phyloP scores from a whole-genome alignment of 176 grass and related monocot genomes.

The Leersia perrieri region DNA sequence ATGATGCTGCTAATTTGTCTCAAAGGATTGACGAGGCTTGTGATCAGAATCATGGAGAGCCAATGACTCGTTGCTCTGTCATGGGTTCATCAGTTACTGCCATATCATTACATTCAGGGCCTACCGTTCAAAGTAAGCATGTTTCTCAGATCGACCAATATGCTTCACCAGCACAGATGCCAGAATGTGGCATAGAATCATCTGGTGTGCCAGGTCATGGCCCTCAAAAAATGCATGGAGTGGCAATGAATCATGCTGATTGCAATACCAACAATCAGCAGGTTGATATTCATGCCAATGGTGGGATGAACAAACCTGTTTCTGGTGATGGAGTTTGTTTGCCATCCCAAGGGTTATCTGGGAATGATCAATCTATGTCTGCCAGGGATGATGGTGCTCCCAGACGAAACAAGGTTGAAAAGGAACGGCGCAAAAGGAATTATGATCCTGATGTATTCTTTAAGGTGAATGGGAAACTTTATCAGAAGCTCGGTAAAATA shows the following conservation, averaged over 20 bases:
- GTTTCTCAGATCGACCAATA: conserved; percentile 17
- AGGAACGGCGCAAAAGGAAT: conserved; percentile 58
- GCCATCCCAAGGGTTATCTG: conserved; percentile 38
- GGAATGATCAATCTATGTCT: conserved; percentile 45
- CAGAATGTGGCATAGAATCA: conserved; percentile 43
- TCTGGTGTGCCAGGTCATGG: conserved; percentile 25
- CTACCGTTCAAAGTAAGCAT: conserved; percentile 47
- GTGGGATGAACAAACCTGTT: conserved; percentile 41
- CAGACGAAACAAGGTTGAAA: conserved; percentile 53
- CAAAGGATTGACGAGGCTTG: conserved; percentile 32
- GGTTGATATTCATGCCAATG: conserved; percentile 32
- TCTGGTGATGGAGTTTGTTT: conserved; percentile 32
- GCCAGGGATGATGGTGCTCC: conserved; percentile 39
- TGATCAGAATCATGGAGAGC: conserved; percentile 50
- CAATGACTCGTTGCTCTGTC: conserved; percentile 58
- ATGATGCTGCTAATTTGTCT: conserved; percentile 38
- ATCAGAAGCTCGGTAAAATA: conserved; percentile 98
- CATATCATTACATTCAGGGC: conserved; percentile 50
- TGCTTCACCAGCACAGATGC: conserved; percentile 37
- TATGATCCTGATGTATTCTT: conserved; percentile 83
- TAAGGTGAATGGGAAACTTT: conserved; percentile 90
- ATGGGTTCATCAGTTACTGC: conserved; percentile 55
- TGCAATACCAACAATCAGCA: conserved; percentile 42
- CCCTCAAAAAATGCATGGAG: conserved; percentile 34
- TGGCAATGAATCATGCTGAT: conserved; percentile 31